These are phyloP conservation scores for Flammula alnicola DNA, from an alignment of 1,284 basidiomycete genomes.

Conservation along the genomic window DNA sequence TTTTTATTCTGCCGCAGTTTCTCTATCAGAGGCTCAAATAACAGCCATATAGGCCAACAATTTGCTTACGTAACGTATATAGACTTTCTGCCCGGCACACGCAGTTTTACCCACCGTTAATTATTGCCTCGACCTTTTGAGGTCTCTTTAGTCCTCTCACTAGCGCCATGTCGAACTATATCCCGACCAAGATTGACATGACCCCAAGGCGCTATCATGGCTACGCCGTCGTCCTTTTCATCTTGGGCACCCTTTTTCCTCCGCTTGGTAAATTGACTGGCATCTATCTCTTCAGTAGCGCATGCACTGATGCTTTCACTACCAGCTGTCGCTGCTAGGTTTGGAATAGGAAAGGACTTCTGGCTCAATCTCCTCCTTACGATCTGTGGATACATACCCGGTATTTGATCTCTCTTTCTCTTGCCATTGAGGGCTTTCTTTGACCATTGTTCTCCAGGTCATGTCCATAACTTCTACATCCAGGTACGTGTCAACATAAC, in stretches of 20 bases:
- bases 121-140: background rate
- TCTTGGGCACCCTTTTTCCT: slow-evolving; percentile 84
- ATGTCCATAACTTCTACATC: slow-evolving; percentile 92
- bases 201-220: slow-evolving; percentile 81
- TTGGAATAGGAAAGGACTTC: slow-evolving; percentile 92
- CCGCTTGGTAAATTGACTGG: slow-evolving; percentile 71
- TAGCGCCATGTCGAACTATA: slow-evolving; percentile 5
- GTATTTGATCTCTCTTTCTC: slow-evolving; percentile 45
- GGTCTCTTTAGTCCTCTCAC: slow-evolving; percentile 2
- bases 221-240: slow-evolving; percentile 82
- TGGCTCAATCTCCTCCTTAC: slow-evolving; percentile 92
- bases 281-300: no score
- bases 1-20: no score
- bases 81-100: no score
- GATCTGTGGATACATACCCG: slow-evolving; percentile 89
- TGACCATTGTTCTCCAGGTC: slow-evolving; percentile 51
- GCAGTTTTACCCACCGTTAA: background rate
- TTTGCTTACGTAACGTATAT: slow-evolving; percentile 12
- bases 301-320: slow-evolving; percentile 14
- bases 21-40: no score
- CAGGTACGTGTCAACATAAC: slow-evolving; percentile 51
- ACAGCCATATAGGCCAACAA: no score
- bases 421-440: slow-evolving; percentile 6
- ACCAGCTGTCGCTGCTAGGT: slow-evolving; percentile 90
- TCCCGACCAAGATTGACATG: slow-evolving; percentile 56